A percentile compares a stretch with the other conserved stretches of the same genome.
Evolutionary conservation across 257 asterid species (phyloP).

Genomic region (Solanum clarkiae): DNA sequence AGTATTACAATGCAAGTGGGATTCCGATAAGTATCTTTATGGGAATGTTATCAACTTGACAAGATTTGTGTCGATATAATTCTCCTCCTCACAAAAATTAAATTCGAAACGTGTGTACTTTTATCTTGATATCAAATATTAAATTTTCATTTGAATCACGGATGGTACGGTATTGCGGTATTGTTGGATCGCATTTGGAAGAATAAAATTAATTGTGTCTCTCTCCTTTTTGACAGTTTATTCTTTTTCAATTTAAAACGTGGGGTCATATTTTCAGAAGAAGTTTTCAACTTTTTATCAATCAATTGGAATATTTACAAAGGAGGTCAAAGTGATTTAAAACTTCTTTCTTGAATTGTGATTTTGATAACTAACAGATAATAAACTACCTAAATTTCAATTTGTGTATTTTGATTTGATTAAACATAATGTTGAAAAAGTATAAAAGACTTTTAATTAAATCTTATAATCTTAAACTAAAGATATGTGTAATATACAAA

Average conservation of each 20-base stretch:
- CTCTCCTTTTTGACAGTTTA: neutral
- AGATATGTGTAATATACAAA: neutral
- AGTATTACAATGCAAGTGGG: neutral
- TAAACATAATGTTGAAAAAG: neutral
- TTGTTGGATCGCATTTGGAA: neutral
- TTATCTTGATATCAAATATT: neutral
- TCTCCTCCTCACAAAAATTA: neutral
- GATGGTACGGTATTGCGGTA: neutral
- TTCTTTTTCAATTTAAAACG: neutral
- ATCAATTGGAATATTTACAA: neutral
- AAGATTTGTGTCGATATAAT: neutral
- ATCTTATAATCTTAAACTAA: neutral
- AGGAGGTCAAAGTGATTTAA: too few relatives aligned
- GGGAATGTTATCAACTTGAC: neutral
- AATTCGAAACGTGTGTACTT: neutral
- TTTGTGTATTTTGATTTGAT: neutral
- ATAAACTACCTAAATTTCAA: neutral
- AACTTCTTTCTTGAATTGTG: too few relatives aligned
- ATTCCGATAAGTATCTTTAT: neutral
- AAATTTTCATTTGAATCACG: neutral
- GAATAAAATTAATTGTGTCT: neutral
- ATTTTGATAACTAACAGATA: neutral
- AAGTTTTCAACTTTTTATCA: neutral
- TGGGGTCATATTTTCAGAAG: neutral
- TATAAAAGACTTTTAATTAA: neutral